A percentile compares a stretch with the other conserved stretches of the same genome.
Conservation (phyloP, 768 basidiomycete genomes). For the Pleurotus tuoliensis region DNA sequence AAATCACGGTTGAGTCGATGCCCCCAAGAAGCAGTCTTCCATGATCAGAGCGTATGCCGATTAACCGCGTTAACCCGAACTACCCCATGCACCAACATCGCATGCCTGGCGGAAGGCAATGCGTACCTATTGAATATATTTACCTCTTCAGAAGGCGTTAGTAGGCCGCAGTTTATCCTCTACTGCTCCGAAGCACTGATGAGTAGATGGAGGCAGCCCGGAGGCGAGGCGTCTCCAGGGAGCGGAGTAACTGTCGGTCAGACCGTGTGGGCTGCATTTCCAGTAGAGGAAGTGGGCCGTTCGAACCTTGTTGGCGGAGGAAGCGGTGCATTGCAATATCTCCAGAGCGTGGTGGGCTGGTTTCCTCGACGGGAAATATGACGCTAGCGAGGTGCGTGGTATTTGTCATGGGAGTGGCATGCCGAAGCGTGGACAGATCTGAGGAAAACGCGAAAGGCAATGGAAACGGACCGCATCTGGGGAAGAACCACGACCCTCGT, state of each 20-base stretch:
- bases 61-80: not conserved
- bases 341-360: not conserved
- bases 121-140: not conserved
- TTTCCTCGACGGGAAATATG: constrained; percentile 7
- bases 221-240: not conserved
- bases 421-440: not conserved
- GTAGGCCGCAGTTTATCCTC: constrained; percentile 10
- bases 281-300: not conserved
- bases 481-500: not conserved
- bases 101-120: not conserved
- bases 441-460: not conserved
- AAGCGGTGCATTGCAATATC: not conserved
- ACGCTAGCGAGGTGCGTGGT: not conserved
- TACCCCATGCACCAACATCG: not conserved
- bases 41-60: not conserved
- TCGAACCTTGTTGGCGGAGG: not conserved
- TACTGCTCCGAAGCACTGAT: constrained; percentile 4
- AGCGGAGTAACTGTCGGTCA: constrained; percentile 1
- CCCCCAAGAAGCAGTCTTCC: not conserved
- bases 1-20: constrained; percentile 6
- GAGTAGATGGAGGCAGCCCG: not conserved
- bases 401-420: not conserved
- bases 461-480: not conserved
- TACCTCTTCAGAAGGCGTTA: not conserved
- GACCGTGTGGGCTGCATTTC: constrained; percentile 6